Evolutionary conservation across 805 yeast genomes (phyloP).

Genomic region (Limtongozyma cylindracea): DNA sequence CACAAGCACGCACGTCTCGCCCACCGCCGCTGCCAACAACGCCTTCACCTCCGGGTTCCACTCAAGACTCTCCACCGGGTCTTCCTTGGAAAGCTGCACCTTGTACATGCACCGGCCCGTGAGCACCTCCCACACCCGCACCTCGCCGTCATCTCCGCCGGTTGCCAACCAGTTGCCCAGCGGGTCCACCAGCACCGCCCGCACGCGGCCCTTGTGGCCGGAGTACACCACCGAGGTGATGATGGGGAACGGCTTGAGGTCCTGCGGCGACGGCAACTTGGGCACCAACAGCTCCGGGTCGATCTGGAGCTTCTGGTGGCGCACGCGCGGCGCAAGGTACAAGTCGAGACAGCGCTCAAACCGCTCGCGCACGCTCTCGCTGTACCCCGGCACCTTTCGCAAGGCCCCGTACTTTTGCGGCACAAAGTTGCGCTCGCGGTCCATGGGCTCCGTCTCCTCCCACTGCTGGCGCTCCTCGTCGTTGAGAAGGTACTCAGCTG

Average conservation of each 20-base stretch:
- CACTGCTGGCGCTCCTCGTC: constrained; percentile 56
- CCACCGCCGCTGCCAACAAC: constrained; percentile 61
- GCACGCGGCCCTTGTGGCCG: constrained; percentile 68
- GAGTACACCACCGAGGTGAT: constrained; percentile 58
- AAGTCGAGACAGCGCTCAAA: constrained; percentile 88
- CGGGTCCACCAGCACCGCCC: constrained; percentile 70
- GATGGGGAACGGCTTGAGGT: constrained; percentile 90
- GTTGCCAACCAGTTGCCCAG: constrained; percentile 90
- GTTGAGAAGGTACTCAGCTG: constrained; percentile 71
- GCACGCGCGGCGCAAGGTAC: constrained; percentile 88
- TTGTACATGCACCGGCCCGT: constrained; percentile 81
- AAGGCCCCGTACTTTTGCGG: constrained; percentile 67
- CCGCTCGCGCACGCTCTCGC: constrained; percentile 62
- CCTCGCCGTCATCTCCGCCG: constrained; percentile 91
- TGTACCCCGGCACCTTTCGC: constrained; percentile 86
- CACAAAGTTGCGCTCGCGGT: constrained; percentile 52
- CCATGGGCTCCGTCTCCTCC: constrained; percentile 45
- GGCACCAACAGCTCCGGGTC: constrained; percentile 94
- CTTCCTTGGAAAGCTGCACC: constrained; percentile 17
- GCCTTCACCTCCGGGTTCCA: constrained; percentile 69
- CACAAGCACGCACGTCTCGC: constrained; percentile 50
- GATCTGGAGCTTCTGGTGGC: constrained; percentile 71
- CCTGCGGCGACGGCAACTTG: constrained; percentile 90
- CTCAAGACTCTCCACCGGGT: constrained; percentile 25
- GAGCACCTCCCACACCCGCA: constrained; percentile 87